phyloP scores from a whole-genome alignment of 345 rosid species.

The Syzygium grande region DNA sequence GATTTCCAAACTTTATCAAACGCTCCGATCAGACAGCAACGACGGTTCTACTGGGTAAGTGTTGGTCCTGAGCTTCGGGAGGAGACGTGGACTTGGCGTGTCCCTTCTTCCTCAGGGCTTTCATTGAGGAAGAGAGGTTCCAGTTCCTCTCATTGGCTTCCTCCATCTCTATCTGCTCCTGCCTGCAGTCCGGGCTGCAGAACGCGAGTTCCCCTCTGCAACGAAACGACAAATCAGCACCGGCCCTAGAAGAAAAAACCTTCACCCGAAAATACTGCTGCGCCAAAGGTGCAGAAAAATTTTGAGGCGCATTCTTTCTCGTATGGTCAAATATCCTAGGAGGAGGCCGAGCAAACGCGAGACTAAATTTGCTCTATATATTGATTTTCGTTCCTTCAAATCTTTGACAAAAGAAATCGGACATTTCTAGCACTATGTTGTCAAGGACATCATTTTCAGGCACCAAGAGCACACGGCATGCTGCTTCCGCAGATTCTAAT shows the following conservation, averaged over 20 bases:
- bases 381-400: neutral
- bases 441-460: neutral
- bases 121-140: conserved; percentile 58
- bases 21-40: conserved; percentile 26
- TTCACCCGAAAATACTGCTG: neutral
- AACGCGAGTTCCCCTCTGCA: conserved; percentile 85
- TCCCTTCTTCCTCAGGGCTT: conserved; percentile 37
- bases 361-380: neutral
- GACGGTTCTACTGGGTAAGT: conserved; percentile 29
- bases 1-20: neutral
- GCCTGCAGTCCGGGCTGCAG: conserved; percentile 86
- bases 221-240: neutral
- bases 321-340: neutral
- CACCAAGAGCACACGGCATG: neutral
- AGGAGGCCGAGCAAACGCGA: neutral
- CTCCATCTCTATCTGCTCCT: conserved; percentile 69
- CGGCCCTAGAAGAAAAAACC: neutral
- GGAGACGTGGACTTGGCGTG: conserved; percentile 33
- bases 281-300: neutral
- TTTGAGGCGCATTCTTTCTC: neutral
- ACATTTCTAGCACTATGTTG: neutral
- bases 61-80: conserved; percentile 14
- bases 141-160: conserved; percentile 50
- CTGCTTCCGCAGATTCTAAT: neutral
- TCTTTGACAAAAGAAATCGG: neutral